Base-by-base conservation (phyloP, 495 filamentous ascomycete species). In the Opeltia flavorubescens region DNA sequence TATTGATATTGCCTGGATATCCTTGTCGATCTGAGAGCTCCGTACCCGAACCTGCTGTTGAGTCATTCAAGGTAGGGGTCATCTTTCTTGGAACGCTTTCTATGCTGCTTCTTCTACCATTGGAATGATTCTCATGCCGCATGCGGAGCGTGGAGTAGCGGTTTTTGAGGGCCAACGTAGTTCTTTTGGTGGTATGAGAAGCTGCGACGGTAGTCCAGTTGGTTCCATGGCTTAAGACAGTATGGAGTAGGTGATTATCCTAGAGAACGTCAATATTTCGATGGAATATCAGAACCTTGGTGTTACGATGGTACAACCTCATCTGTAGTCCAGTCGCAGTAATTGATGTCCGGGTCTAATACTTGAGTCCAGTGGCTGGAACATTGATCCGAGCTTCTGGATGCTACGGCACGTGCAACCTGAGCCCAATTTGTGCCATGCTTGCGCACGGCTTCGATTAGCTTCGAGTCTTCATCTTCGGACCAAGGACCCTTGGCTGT, bases 141-240 rank as follows among this genome's bases (percentile, higher is more conserved):
- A 29, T 45, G 31, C 44, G 61, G 9, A 63, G 50, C 13, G 60
- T 56, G 44, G 56, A 60, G 45, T 56, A 64, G 0, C 63, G 49
- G 50, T 66, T 64, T 50, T 63, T 66, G 18, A 62, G 62, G 7
- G 62, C 50, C 20, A 64, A 50, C 13, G 58, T 56, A 5, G 63
- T 64, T 26, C 63, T 60, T 15, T 59, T 58, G 12, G 63, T 60
- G 9, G 60, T 58, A 46, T 63, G 47, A 2, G 42, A 50, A 50
- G 50, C 52, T 3, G 62, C 58, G n/a, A 66, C 64, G 26, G 55
- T 59, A 25, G 53, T 55, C 63, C 63, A 66, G 46, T 62, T 64
- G 12, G 56, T 61, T 5, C 62, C 63, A 12, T 44, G 29, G 15
- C 45, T 43, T 35, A 52, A 48, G 11, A 66, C 62, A 25, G 43